Evolutionary conservation across 306 rosid genomes (phyloP), one percentile per base, ranked within the genome.

Genomic region (Carpinus viminea): DNA sequence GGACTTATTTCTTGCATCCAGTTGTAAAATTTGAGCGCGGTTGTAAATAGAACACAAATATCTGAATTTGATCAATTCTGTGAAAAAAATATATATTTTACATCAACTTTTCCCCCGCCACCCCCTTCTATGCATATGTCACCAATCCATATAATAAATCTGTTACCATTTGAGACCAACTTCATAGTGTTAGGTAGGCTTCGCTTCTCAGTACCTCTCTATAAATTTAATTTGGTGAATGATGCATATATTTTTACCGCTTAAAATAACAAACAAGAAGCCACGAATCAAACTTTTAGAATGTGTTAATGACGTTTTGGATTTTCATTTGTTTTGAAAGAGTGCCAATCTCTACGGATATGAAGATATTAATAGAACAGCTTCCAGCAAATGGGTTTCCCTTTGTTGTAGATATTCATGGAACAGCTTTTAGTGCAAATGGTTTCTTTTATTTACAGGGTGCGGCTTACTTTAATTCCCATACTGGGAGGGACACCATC

Each of bases 401-500:
- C 43, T 70, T 54, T 8, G 15, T 28, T 46, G 4, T 21, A 13
- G n/a, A 16, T 18, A 13, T 8, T 54, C 15, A 0, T 24, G 20
- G 6, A 73, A 74, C n/a, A 2, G 3, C 62, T 66, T 53, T 45
- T 45, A 21, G 15, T 15, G 18, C 51, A 57, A 59, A 21, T 47
- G 46, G 65, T 10, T 69, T 59, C 61, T 62, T 46, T 75, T 68
- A 13, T 34, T 10, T 70, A 18, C 21, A 45, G n/a, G 48, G 7
- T 24, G 69, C 36, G 21, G 68, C 59, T 52, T 79, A 28, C 61
- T 72, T 43, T 64, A 17, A 54, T 13, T n/a, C 46, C 55, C 18
- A 65, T 61, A 41, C 52, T 0, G 15, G 6, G 55, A 24, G 54
- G 57, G 52, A 13, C 12, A 9, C 8, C 17, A 41, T 12, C 4